A percentile compares a stretch with the other conserved stretches of the same genome.
These are phyloP conservation scores for Geotrichum europaeum DNA, from an alignment of 1,139 yeast species.

Conservation along the genomic window DNA sequence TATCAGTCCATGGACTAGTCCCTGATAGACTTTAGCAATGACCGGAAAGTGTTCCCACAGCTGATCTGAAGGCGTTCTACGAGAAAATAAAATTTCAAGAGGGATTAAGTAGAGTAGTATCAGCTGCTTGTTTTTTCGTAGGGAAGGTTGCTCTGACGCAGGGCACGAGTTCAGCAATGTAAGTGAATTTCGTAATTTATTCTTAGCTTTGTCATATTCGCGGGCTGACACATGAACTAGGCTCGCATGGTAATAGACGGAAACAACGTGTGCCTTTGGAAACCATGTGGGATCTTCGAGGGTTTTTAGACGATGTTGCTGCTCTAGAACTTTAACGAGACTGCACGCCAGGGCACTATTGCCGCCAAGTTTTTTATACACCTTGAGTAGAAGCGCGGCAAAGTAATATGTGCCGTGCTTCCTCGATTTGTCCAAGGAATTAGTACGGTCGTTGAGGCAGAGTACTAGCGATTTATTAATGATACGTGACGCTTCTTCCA, in stretches of 20 bases:
- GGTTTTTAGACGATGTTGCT: conserved; percentile 36
- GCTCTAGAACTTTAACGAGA: conserved; percentile 59
- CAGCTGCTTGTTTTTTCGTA: conserved; percentile 34
- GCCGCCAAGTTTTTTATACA: conserved; percentile 60
- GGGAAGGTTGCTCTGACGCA: conserved; percentile 12
- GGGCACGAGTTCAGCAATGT: conserved; percentile 43
- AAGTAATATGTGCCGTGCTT: conserved; percentile 66
- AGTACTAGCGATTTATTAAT: conserved; percentile 70
- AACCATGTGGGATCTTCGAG: background rate
- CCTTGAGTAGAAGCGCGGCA: conserved; percentile 62
- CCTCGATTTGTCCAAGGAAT: conserved; percentile 32
- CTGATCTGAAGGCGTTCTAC: conserved; percentile 30
- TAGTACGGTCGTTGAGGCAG: conserved; percentile 71
- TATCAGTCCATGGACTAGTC: conserved; percentile 45
- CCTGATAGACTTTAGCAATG: conserved; percentile 43
- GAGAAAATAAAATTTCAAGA: conserved; percentile 28
- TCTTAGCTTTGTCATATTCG: background rate
- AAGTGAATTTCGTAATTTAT: conserved; percentile 19
- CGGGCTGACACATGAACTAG: background rate
- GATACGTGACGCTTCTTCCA: conserved; percentile 50
- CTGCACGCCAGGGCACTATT: conserved; percentile 61
- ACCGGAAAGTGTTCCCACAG: conserved; percentile 45
- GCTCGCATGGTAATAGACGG: conserved; percentile 51
- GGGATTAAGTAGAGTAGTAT: conserved; percentile 38
- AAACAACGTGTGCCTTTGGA: conserved; percentile 49